A percentile compares a stretch with the other conserved stretches of the same genome.
These are phyloP conservation scores for Coccinonectria pachysandricola DNA, from an alignment of 2,329 filamentous ascomycete genomes.

Conservation along the genomic window DNA sequence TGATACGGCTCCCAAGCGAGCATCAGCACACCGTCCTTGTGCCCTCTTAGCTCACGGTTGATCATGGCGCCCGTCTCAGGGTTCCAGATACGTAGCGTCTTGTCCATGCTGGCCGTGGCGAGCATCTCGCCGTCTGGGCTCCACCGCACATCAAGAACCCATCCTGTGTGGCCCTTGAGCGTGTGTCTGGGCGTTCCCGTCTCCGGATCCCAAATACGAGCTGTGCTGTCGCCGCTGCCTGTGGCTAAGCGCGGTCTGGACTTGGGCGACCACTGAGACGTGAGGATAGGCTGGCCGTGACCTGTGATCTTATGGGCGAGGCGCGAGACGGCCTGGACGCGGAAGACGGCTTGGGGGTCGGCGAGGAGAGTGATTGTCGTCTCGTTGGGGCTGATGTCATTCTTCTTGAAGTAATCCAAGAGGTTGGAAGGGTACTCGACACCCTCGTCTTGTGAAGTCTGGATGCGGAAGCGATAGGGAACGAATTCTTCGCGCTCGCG, in stretches of 20 bases:
- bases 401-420: conserved; percentile 40
- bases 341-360: conserved; percentile 84
- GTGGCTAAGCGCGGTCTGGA: conserved; percentile 71
- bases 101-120: conserved; percentile 89
- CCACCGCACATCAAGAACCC: conserved; percentile 83
- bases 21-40: conserved; percentile 80
- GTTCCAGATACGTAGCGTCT: conserved; percentile 83
- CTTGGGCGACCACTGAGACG: conserved; percentile 74
- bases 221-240: conserved; percentile 83
- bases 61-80: conserved; percentile 66
- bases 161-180: conserved; percentile 72
- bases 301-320: conserved; percentile 83
- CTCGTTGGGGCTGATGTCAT: conserved; percentile 51
- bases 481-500: conserved; percentile 48
- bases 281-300: conserved; percentile 83
- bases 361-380: conserved; percentile 45
- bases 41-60: conserved; percentile 64
- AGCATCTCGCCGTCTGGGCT: conserved; percentile 73
- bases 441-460: conserved; percentile 42
- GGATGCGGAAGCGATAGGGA: conserved; percentile 52
- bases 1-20: conserved; percentile 93
- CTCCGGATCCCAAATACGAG: conserved; percentile 88
- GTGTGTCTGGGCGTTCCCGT: conserved; percentile 84
- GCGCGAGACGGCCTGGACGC: conserved; percentile 82
- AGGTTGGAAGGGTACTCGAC: conserved; percentile 46